Percentiles rank a stretch among this genome's conserved stretches.
Conservation (phyloP, 805 yeast genomes). For the Zygoascus bituminiphila region DNA sequence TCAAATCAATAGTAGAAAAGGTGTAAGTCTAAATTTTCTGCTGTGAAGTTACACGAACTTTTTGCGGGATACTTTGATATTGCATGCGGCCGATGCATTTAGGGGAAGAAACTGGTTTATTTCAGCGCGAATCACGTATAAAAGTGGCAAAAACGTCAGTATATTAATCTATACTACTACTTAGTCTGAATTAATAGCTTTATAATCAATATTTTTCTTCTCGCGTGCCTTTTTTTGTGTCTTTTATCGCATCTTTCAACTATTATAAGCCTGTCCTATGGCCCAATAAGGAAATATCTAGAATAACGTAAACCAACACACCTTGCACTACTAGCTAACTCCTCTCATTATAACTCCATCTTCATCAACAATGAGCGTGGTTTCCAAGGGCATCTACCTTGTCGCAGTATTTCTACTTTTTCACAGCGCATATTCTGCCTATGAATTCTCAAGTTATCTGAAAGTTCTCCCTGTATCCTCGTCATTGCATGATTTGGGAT, state of each 20-base stretch:
- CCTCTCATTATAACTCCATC: too few species aligned
- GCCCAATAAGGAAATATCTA: not conserved
- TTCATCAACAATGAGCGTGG: constrained; percentile 3
- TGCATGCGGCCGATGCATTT: not conserved
- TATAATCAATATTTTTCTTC: too few species aligned
- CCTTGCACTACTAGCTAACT: too few species aligned
- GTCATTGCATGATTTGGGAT: constrained; percentile 5
- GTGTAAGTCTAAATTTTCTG: not conserved
- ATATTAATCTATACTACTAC: too few species aligned
- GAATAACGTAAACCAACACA: not conserved
- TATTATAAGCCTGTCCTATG: too few species aligned
- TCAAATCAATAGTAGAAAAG: not conserved
- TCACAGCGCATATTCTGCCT: constrained; percentile 23
- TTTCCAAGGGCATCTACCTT: constrained; percentile 9
- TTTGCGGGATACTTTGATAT: not conserved
- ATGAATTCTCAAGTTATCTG: constrained; percentile 19
- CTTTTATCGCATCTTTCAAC: too few species aligned
- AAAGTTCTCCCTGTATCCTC: constrained; percentile 14
- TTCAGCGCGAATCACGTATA: too few species aligned
- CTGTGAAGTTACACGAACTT: not conserved
- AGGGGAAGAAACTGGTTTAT: not conserved
- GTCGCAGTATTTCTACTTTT: constrained; percentile 15
- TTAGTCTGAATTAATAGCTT: too few species aligned
- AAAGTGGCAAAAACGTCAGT: too few species aligned
- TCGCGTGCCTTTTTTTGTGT: too few species aligned